phyloP scores from a whole-genome alignment of 208 protist species.

The Trypanosoma conorhini region DNA sequence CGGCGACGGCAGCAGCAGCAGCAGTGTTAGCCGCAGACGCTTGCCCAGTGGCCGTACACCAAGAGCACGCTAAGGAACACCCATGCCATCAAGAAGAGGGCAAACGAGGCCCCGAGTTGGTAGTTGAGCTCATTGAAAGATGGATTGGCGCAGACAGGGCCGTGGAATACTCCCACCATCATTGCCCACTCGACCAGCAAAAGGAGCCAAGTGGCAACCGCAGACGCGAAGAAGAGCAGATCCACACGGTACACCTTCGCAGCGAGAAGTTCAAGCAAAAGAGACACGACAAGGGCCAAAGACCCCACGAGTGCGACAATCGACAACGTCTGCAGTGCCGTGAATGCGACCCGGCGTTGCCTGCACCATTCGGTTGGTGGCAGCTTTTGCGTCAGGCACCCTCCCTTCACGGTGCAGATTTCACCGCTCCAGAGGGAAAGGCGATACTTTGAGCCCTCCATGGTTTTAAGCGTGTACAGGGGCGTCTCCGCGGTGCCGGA shows the following conservation, averaged over 20 bases:
- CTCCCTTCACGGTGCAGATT: constrained; percentile 4
- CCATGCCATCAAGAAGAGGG: constrained; percentile 19
- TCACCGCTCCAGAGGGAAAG: constrained; percentile 16
- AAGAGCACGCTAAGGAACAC: neutral
- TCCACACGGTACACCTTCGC: neutral
- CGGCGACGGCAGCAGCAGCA: too few species aligned
- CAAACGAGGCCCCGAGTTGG: constrained; percentile 12
- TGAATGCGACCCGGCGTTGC: constrained; percentile 4
- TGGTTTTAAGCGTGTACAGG: constrained; percentile 11
- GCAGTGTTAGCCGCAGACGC: neutral
- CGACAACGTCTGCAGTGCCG: constrained; percentile 13
- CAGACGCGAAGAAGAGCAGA: constrained; percentile 9
- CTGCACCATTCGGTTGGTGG: constrained; percentile 9
- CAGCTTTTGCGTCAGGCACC: constrained; percentile 8
- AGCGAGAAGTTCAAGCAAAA: neutral
- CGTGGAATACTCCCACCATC: constrained; percentile 14
- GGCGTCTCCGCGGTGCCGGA: neutral
- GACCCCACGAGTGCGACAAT: constrained; percentile 11
- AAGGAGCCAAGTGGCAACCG: constrained; percentile 1
- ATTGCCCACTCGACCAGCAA: constrained; percentile 1
- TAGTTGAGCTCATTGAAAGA: constrained; percentile 15
- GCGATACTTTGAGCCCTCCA: constrained; percentile 7
- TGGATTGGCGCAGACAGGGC: constrained; percentile 2
- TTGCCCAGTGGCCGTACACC: constrained; percentile 1
- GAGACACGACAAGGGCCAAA: constrained; percentile 4